Evolutionary conservation across 257 asterid species (phyloP), one percentile per base, ranked within the genome.

Genomic region (Eustoma russellianum): DNA sequence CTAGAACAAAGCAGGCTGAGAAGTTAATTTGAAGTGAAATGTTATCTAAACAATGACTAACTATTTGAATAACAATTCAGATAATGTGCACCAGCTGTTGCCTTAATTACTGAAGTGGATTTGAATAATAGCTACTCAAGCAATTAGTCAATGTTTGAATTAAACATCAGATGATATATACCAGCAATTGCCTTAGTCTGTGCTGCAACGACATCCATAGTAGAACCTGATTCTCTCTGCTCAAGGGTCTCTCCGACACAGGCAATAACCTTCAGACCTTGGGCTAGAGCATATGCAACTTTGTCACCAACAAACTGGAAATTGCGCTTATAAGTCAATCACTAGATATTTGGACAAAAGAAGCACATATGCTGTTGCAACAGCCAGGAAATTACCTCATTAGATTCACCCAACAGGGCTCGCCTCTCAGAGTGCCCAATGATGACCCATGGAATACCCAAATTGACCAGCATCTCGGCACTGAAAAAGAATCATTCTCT

Each of bases 151-250:
- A 6, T 35, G 9, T 5, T 35, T 9, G 5, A 35, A 19, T 9
- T 11, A 14, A 52, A n/a, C 46, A 28, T 13, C 12, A 30, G 28
- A 55, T 48, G 40, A 56, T 53, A 14, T 46, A 44, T 75, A 87
- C 98, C 98, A 80, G 98, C 96, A 70, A 92, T 85, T 28, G 95
- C 99, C 81, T 85, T 92, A 9, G 99, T 85, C 57, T 92, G 99
- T 24, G 95, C 93, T 53, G 99, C 86, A 69, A 92, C 97, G 43
- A 92, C 94, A 28, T 66, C 86, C 74, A 92, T 2, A 18, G 99
- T 92, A 12, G 95, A 72, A 73, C 99, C 99, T 17, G 95, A 73
- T 70, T 92, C 99, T 48, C 99, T 79, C 71, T 92, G 88, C 70
- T 88, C 95, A 74, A 92, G 99, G 56, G 99, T 82, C 88, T 92